phyloP scores from a whole-genome alignment of 2,329 filamentous ascomycete genomes.

The Aspergillus pseudoglaucus region DNA sequence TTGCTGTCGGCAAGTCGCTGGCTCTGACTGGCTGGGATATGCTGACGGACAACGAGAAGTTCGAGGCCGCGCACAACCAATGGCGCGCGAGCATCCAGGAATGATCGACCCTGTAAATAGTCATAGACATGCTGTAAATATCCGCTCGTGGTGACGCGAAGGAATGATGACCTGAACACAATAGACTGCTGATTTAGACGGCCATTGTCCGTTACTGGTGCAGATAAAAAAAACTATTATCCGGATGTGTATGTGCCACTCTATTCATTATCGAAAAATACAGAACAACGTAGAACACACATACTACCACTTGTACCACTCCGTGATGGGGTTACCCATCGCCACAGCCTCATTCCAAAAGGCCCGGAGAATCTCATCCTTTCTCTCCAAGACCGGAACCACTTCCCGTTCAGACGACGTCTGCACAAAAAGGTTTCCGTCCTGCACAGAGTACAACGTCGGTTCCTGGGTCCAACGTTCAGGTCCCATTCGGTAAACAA shows the following conservation, averaged over 20 bases:
- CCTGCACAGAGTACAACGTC: neutral
- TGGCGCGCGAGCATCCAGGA: conserved; percentile 20
- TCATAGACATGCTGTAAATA: neutral
- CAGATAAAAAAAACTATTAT: too few species aligned
- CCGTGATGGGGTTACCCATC: neutral
- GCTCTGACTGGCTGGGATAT: conserved; percentile 33
- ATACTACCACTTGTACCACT: neutral
- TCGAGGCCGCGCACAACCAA: conserved; percentile 16
- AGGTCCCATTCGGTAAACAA: too few species aligned
- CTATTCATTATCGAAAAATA: too few species aligned
- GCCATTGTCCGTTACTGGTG: too few species aligned
- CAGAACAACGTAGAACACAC: too few species aligned
- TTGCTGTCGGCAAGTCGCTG: conserved; percentile 43
- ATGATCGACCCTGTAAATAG: conserved; percentile 2
- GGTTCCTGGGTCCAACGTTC: neutral
- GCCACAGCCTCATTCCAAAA: neutral
- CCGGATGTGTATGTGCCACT: too few species aligned
- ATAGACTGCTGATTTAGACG: too few species aligned
- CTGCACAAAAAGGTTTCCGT: neutral
- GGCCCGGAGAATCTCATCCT: neutral
- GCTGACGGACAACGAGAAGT: conserved; percentile 18
- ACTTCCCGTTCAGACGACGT: neutral
- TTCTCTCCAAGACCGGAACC: neutral
- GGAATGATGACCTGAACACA: too few species aligned
- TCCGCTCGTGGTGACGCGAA: too few species aligned